Base-by-base conservation (phyloP, 2,329 filamentous ascomycete genomes). In the Arthrinium puccinioides region DNA sequence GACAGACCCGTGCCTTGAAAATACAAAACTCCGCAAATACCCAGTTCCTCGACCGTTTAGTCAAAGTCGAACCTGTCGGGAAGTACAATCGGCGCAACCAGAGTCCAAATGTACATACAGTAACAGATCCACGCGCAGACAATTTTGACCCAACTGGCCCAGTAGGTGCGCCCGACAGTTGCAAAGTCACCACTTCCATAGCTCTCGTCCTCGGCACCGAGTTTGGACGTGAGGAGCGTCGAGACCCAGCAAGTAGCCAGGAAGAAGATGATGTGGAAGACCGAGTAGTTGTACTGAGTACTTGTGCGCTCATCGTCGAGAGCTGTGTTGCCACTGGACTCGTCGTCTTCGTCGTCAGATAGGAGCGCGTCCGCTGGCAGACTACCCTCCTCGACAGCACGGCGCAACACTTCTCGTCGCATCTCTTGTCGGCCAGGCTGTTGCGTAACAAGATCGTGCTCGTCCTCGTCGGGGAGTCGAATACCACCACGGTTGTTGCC, bases 101-200 rank as follows among this genome's bases (percentile, higher is more conserved):
- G 62, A 14, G 87, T 95, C 92, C 92, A 98, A 20, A 81, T 76
- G 56, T 97, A 98, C 61, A 98, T 85, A 36, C 69, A 80, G 61
- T 98, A 96, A 66, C 92, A 98, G 38, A 92, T 82, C 92, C 92
- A 98, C 14, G 90, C 82, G 62, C 89, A 94, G 37, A 96, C 81
- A 60, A 98, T 97, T 78, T 98, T 98, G 50, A 96, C 88, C 92
- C 94, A 98, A 56, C 87, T 95, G 21, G 92, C 92, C 76, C 88
- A 94, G 63, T 97, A 94, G 5, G 90, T 97, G 41, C 92, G 75
- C 15, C 92, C 92, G 4, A 98, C 90, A 0, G 90, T 87, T 2
- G 87, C 87, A 61, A 98, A 97, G 54, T 89, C 82, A 33, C 78
- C 72, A 38, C 74, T 73, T 52, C 86, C 84, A 67, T 89, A 84